phyloP scores from a whole-genome alignment of 805 yeast species.

The Kuraishia borneana region DNA sequence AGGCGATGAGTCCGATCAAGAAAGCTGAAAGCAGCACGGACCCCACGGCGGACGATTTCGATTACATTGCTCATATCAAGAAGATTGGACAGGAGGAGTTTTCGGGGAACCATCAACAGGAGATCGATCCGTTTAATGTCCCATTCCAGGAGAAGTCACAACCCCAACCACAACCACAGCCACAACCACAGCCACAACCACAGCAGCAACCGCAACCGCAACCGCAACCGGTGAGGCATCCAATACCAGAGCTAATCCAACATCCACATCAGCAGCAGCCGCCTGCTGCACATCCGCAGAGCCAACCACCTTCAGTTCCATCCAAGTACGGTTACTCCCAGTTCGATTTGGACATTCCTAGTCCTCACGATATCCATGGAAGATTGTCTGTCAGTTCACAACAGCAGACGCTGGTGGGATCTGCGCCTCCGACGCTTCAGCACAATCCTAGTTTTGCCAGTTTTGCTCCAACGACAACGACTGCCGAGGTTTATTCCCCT shows the following conservation, averaged over 20 bases:
- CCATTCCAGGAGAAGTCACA: too few relatives aligned
- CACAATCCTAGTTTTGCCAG: slow-evolving; percentile 3
- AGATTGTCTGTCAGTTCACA: not conserved
- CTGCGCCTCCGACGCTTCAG: slow-evolving; percentile 2
- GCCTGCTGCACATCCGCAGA: slow-evolving; percentile 1
- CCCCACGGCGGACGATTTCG: slow-evolving; percentile 43
- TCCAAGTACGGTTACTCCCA: not conserved
- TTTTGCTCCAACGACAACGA: slow-evolving; percentile 1
- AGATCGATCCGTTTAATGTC: too few relatives aligned
- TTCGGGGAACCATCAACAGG: not conserved
- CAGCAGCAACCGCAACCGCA: too few relatives aligned
- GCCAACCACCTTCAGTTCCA: not conserved
- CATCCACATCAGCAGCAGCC: not conserved
- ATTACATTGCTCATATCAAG: slow-evolving; percentile 54
- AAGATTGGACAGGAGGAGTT: slow-evolving; percentile 35
- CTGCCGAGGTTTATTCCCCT: slow-evolving; percentile 8
- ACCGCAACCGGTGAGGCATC: too few relatives aligned
- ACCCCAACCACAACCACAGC: too few relatives aligned
- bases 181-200: too few relatives aligned
- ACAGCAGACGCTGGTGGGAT: slow-evolving; percentile 1
- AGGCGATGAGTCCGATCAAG: not conserved
- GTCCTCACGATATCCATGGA: not conserved
- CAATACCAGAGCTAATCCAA: too few relatives aligned
- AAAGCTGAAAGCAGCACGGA: slow-evolving; percentile 13
- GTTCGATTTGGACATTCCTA: slow-evolving; percentile 1